Base-by-base conservation (phyloP, 306 rosid genomes). In the Abrus pulchellus region DNA sequence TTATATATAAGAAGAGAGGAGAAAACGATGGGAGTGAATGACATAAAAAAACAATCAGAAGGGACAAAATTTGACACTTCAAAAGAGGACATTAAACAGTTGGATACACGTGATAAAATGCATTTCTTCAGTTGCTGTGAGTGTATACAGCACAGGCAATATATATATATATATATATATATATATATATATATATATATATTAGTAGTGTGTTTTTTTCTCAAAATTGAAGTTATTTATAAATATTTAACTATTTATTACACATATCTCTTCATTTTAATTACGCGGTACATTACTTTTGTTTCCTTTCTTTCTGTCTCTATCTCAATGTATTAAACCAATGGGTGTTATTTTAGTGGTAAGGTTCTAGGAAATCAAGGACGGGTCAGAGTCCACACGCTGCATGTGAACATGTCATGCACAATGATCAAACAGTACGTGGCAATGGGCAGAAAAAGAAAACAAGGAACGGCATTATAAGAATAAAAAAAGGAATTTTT, bases 101-200 rank as follows among this genome's bases (percentile, higher is more conserved):
- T 74, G 86, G 81, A 36, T 72, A 44, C 84, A 85, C 67, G 86
- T 85, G 86, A 82, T 66, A 43, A 77, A 29, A 7, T 49, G 85
- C 55, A 76, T 40, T 61, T 48, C 40, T 68, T 45, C 12, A 45
- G 57, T 68, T 20, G 20, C 20, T 20, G 20, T 20, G 20, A 20
- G 20, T 20, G 20, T 20, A 20, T 20, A 20, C 20, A 20, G 20
- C 20, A 20, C 20, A 20, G 20, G 20, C 20, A 20, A 20, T 20
- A 20, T 20, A 20, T 20, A 20, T 20, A 20, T 20, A n/a, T n/a
- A n/a, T n/a, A n/a, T n/a, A n/a, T n/a, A n/a, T n/a, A n/a, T n/a
- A n/a, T n/a, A n/a, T n/a, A n/a, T n/a, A n/a, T n/a, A n/a, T n/a
- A n/a, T n/a, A 20, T 20, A 20, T 20, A 20, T 20, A 20, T 20